Percentiles rank a stretch among this genome's conserved stretches.
Conservation (phyloP, 495 filamentous ascomycete species). For the Aspergillus bertholletiae region DNA sequence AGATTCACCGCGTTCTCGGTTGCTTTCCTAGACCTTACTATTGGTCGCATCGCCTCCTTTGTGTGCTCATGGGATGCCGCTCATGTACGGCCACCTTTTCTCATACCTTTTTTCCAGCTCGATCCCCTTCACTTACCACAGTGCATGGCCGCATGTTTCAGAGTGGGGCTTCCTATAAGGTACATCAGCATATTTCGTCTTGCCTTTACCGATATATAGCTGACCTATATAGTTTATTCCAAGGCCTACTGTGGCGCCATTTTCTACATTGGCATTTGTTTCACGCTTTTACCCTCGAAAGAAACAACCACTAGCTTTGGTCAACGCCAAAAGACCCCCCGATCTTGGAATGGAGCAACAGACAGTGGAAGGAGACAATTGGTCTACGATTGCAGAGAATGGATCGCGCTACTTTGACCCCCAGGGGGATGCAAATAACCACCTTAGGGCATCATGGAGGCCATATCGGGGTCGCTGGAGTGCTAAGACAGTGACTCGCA, state of each 20-base stretch:
- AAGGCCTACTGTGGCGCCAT: not conserved
- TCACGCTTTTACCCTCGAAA: not conserved
- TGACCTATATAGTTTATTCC: slow-evolving; percentile 6
- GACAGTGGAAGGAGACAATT: not conserved
- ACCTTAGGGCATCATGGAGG: slow-evolving; percentile 10
- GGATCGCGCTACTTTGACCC: not conserved
- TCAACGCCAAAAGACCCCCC: not conserved
- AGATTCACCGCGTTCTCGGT: not conserved
- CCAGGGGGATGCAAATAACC: not conserved
- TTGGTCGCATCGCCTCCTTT: not conserved
- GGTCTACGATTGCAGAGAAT: not conserved
- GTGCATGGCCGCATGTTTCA: slow-evolving; percentile 8
- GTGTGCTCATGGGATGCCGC: not conserved
- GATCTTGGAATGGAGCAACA: slow-evolving; percentile 7
- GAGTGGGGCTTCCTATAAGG: slow-evolving; percentile 15
- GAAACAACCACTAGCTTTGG: not conserved
- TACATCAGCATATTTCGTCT: slow-evolving; percentile 6
- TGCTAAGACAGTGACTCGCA: slow-evolving; percentile 3
- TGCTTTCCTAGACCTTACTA: not conserved
- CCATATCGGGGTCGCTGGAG: slow-evolving; percentile 19
- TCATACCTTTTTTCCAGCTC: not conserved
- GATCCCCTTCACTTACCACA: slow-evolving; percentile 3
- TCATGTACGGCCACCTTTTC: not conserved
- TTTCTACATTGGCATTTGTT: not conserved
- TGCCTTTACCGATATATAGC: too few species aligned